Evolutionary conservation across 1,284 basidiomycete species (phyloP), one percentile per base, ranked within the genome.

Genomic region (Rhodotorula sp.): DNA sequence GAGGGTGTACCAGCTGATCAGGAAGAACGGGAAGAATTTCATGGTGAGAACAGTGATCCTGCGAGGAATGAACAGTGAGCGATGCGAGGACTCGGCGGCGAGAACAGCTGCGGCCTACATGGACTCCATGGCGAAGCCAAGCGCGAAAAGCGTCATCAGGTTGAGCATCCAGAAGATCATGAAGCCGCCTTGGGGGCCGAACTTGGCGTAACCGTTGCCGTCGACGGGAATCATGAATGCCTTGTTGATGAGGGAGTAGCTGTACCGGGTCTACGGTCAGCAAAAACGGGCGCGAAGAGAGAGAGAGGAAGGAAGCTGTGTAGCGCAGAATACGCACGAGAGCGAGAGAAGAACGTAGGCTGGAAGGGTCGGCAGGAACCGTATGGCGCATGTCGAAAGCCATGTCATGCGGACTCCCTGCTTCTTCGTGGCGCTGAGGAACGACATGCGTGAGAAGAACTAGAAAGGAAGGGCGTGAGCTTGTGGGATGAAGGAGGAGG

Each of bases 121-220:
- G 0, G 78, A 76, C 70, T 80, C 80, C 73, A 80, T 74, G 5
- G 78, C 78, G 8, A 78, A 71, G 2, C 79, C 79, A 15, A 72
- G 73, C 0, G 78, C 76, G 20, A 75, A 66, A 59, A 80, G 74
- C 2, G 76, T 76, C 46, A 79, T 57, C 53, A 70, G 77, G 67
- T 80, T 80, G 37, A 80, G 71, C 59, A 76, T 76, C 80, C 80
- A 80, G 8, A 79, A 73, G 13, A 78, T 58, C 56, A 65, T 59
- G 60, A 69, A 69, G 1, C 68, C 68, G 37, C 34, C 50, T 34
- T 69, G 65, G 30, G 52, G n/a, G 3, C 48, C 62, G 8, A 75
- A 76, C 62, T 47, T 74, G 69, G 76, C 64, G 73, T 69, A 55
- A 72, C 79, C 70, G 57, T 76, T 75, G 10, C 75, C 73, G 46